Evolutionary conservation across 495 filamentous ascomycete species (phyloP).

Genomic region (Amphirosellinia nigrospora): DNA sequence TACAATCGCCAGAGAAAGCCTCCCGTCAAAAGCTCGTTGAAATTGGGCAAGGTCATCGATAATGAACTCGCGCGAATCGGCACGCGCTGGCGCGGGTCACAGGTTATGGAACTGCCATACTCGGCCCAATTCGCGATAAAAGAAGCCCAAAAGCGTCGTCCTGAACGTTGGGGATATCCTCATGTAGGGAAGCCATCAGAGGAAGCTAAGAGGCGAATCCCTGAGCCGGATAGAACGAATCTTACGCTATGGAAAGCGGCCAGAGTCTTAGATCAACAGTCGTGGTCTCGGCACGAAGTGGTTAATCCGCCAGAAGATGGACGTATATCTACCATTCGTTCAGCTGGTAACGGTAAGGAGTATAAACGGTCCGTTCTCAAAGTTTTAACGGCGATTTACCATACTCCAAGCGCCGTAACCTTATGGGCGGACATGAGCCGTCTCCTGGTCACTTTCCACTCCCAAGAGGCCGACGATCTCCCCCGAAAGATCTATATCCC

Average conservation of each 20-base stretch:
- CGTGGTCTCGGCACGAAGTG: neutral
- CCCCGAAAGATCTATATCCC: too few relatives aligned
- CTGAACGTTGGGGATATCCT: neutral
- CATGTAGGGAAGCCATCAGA: neutral
- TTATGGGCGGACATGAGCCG: too few relatives aligned
- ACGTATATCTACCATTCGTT: neutral
- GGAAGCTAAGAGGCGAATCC: neutral
- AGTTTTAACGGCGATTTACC: too few relatives aligned
- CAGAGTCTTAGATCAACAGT: neutral
- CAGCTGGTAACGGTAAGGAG: too few relatives aligned
- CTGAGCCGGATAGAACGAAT: neutral
- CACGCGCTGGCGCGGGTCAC: neutral
- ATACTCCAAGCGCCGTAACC: too few relatives aligned
- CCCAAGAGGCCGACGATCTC: too few relatives aligned
- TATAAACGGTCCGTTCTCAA: too few relatives aligned
- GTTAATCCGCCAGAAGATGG: neutral
- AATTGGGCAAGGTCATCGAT: neutral
- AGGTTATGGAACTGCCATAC: neutral
- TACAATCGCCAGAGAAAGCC: constrained; percentile 15
- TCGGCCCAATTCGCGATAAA: neutral
- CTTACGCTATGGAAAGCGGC: neutral
- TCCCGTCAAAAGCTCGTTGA: neutral
- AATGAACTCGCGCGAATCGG: neutral
- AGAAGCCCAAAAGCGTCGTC: neutral
- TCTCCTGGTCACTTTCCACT: too few relatives aligned